Base-by-base conservation (phyloP, 768 basidiomycete species). In the Strobilomyces echinocephalus region DNA sequence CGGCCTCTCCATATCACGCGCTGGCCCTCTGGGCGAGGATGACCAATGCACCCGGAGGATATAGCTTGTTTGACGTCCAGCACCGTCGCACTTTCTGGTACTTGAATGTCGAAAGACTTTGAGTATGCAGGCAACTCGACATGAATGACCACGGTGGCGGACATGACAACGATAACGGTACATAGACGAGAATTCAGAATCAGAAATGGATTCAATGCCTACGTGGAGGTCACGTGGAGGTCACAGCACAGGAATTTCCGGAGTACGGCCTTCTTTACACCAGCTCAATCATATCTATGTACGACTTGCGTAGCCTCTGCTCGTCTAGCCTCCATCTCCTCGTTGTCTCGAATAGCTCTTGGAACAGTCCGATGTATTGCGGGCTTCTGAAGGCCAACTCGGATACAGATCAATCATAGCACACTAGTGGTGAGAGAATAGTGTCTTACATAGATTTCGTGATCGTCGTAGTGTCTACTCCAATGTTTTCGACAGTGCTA, bases 71-170 rank as follows among this genome's bases (percentile, higher is more conserved):
- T 91, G 54, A 90, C 73, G 61, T 87, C 78, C 33, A 73, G 71
- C 36, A 91, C 73, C 15, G 81, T 81, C 49, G 75, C 75, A 14
- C 70, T 66, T 31, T 65, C 62, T 21, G 76, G 66, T 24, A 86
- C 77, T 40, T 76, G 70, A 38, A 91, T 61, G 55, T 68, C 65
- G 65, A 91, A 86, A 8, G 87, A 88, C 58, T 75, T 80, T 48
- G 83, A 81, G 64, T 85, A 82, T 31, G 87, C 76, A n/a, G 89
- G 88, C 33, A 91, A 75, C 66, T 91, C 88, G 55, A 91, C 81
- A 55, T 78, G 82, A 49, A 91, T 58, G 50, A 62, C 62, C 48
- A 72, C 60, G 42, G 58, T 54, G 44, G 64, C 63, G 44, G 68
- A 57, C 67, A 65, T 67, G 55, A 18, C 16, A 11, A 46, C 50